Conservation (phyloP, 352 stramenopile genomes). For the Detonula confervacea region DNA sequence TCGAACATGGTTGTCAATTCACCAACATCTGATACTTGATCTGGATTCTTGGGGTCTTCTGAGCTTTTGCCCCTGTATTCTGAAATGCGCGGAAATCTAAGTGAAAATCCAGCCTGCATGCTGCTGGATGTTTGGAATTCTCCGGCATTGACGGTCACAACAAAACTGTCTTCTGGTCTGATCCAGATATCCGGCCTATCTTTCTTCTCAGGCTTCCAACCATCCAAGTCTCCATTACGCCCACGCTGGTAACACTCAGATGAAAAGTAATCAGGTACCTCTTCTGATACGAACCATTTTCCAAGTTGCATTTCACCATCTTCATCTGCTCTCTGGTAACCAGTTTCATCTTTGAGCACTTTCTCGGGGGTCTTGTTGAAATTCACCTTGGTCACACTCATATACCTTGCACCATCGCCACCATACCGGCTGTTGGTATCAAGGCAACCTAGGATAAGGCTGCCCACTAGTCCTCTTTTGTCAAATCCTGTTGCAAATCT, state of each 20-base stretch:
- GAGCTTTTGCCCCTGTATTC: slow-evolving; percentile 58
- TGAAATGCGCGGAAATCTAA: slow-evolving; percentile 80
- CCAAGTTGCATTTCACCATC: slow-evolving; percentile 56
- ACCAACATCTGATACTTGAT: slow-evolving; percentile 55
- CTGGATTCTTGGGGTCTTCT: slow-evolving; percentile 60
- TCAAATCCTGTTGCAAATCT: slow-evolving; percentile 66
- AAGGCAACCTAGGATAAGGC: slow-evolving; percentile 70
- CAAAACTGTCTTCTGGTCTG: slow-evolving; percentile 76
- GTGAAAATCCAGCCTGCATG: slow-evolving; percentile 68
- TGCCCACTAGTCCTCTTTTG: slow-evolving; percentile 61
- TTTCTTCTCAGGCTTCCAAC: slow-evolving; percentile 68
- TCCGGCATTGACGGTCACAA: slow-evolving; percentile 72
- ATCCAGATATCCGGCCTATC: slow-evolving; percentile 84
- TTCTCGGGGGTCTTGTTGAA: slow-evolving; percentile 58
- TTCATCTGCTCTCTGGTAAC: slow-evolving; percentile 54
- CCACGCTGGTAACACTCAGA: slow-evolving; percentile 65
- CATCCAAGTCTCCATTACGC: slow-evolving; percentile 52
- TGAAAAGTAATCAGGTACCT: slow-evolving; percentile 76
- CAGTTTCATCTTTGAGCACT: slow-evolving; percentile 53
- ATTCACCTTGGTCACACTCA: slow-evolving; percentile 63
- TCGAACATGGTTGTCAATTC: slow-evolving; percentile 61
- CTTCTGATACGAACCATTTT: slow-evolving; percentile 74
- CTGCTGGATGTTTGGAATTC: slow-evolving; percentile 62
- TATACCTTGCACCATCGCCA: slow-evolving; percentile 50
- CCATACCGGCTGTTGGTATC: slow-evolving; percentile 58